Evolutionary conservation across 768 basidiomycete species (phyloP).

Genomic region (Kondoa subrosea): DNA sequence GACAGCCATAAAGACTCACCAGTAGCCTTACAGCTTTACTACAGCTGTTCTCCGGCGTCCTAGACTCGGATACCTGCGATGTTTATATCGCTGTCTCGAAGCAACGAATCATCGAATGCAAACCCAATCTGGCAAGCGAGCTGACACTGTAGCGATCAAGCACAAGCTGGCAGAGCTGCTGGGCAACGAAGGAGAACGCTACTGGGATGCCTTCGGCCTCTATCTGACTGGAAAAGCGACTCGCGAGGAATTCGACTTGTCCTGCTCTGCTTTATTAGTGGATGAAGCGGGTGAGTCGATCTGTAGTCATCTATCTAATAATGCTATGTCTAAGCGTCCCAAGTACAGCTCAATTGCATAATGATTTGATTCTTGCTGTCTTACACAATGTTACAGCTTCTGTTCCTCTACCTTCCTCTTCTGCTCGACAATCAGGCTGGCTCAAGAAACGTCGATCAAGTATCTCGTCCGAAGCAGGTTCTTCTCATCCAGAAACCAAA

Average conservation of each 20-base stretch:
- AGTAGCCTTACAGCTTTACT: too few relatives aligned
- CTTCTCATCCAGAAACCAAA: slow-evolving; percentile 13
- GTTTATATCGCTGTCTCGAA: background rate
- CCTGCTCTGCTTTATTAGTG: slow-evolving; percentile 10
- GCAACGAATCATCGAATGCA: background rate
- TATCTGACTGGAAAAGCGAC: slow-evolving; percentile 24
- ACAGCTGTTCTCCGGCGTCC: too few relatives aligned
- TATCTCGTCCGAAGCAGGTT: slow-evolving; percentile 8
- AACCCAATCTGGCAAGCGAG: background rate
- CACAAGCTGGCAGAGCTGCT: slow-evolving; percentile 22
- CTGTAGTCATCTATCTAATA: background rate
- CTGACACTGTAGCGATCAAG: slow-evolving; percentile 25
- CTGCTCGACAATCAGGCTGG: slow-evolving; percentile 25
- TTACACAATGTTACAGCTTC: slow-evolving; percentile 28
- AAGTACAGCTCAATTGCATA: slow-evolving; percentile 23
- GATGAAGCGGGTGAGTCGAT: slow-evolving; percentile 10
- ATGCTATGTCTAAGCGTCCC: background rate
- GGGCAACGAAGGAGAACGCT: slow-evolving; percentile 11
- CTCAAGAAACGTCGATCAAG: slow-evolving; percentile 20
- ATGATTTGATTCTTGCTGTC: slow-evolving; percentile 26
- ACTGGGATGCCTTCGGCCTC: slow-evolving; percentile 23
- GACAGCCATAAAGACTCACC: too few relatives aligned
- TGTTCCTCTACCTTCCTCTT: slow-evolving; percentile 22
- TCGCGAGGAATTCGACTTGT: slow-evolving; percentile 22
- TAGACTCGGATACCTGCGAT: too few relatives aligned